phyloP scores from a whole-genome alignment of 805 yeast genomes.

The Ogataea pignaliae region DNA sequence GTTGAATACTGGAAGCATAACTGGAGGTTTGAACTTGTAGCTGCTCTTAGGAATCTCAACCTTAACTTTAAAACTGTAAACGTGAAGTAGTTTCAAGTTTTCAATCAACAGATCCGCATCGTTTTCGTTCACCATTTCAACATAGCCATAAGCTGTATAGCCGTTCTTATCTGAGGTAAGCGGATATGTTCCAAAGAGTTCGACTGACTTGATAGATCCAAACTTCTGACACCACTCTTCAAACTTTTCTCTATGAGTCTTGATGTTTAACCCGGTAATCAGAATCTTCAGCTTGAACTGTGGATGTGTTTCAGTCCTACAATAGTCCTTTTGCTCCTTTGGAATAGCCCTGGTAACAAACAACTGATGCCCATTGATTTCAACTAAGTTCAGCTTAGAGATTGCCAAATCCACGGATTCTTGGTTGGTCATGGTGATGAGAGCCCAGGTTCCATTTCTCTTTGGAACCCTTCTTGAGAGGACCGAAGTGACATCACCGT shows the following conservation, averaged over 20 bases:
- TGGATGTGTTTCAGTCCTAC: slow-evolving; percentile 11
- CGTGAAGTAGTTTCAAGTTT: slow-evolving; percentile 17
- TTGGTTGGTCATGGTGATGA: slow-evolving; percentile 25
- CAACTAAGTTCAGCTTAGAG: slow-evolving; percentile 22
- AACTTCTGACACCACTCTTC: slow-evolving; percentile 25
- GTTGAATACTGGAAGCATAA: slow-evolving; percentile 4
- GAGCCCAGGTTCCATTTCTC: slow-evolving; percentile 31
- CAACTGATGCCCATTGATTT: slow-evolving; percentile 25
- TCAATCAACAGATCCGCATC: slow-evolving; percentile 23
- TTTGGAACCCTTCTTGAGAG: slow-evolving; percentile 23
- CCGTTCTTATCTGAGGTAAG: slow-evolving; percentile 7
- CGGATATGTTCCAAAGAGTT: slow-evolving; percentile 21
- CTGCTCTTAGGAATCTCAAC: slow-evolving; percentile 24
- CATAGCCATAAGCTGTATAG: slow-evolving; percentile 28
- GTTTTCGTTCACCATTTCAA: slow-evolving; percentile 22
- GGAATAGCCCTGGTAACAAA: slow-evolving; percentile 32
- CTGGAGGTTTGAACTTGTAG: slow-evolving; percentile 5
- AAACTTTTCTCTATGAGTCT: slow-evolving; percentile 17
- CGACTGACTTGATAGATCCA: slow-evolving; percentile 23
- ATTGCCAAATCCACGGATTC: slow-evolving; percentile 25
- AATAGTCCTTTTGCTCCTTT: slow-evolving; percentile 27
- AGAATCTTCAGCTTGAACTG: slow-evolving; percentile 23
- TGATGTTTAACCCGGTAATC: slow-evolving; percentile 22
- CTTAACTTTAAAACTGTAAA: slow-evolving; percentile 26
- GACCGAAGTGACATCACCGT: slow-evolving; percentile 26